Base-by-base conservation (phyloP, 495 filamentous ascomycete species). In the Penicillium diatomitis region DNA sequence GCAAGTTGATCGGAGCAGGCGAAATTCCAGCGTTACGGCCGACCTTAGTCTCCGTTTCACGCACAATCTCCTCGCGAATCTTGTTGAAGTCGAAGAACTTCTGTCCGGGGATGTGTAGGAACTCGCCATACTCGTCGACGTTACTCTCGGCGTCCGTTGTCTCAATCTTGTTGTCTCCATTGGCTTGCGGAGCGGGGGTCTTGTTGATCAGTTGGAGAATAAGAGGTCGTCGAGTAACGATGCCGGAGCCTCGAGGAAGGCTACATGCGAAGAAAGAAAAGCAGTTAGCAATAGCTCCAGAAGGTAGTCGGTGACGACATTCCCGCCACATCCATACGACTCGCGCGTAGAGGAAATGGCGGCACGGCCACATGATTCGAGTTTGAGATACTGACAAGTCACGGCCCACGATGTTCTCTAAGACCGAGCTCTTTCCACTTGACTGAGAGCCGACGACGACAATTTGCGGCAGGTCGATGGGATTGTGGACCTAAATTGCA, bases 61-160 rank as follows among this genome's bases (percentile, higher is more conserved):
- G 81, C 49, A 90, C 87, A 59, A 99, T 97, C 74, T 99, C 94
- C 37, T 99, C 94, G 51, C 94, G 82, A 57, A 99, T 96, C 78
- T 96, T 96, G 77, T 95, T 94, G 76, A 99, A 99, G 69, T 99
- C 94, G 74, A 81, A 82, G 77, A 95, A 97, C 72, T 97, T 97
- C 74, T 99, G 87, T 55, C 92, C 92, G 34, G 92, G 94, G 49
- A 99, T 88, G 66, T 99, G 94, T 44, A 97, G 77, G 69, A 99
- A 99, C 75, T 99, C 94, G 71, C 92, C 94, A 84, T 95, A 97
- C 69, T 99, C 94, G 62, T 97, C 90, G 31, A 80, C 65, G 67
- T 99, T 99, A 54, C 88, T 83, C 50, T 87, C 87, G 62, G 83
- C 83, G 67, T 97, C 92, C 7, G 79, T 77, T 29, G 81, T 76